Conservation (phyloP, 305 asterid genomes). For the Ajuga reptans region DNA sequence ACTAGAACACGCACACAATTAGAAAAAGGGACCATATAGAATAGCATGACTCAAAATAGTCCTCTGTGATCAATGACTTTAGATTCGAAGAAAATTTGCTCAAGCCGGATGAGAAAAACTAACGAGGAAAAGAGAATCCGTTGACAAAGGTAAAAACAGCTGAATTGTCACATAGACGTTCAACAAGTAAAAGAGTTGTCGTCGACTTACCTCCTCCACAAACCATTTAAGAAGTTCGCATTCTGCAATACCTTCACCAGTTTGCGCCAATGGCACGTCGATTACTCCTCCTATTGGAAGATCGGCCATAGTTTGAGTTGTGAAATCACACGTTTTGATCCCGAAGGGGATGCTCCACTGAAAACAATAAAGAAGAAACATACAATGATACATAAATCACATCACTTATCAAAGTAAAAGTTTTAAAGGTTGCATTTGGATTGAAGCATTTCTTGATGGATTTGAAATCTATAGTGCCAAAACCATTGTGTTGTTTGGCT, state of each 20-base stretch:
- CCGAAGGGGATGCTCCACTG: constrained; percentile 42
- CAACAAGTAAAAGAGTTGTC: background rate
- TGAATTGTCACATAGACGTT: background rate
- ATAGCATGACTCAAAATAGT: background rate
- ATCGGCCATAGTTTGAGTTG: constrained; percentile 49
- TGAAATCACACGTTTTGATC: constrained; percentile 33
- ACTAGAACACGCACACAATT: background rate
- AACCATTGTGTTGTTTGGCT: too few relatives aligned
- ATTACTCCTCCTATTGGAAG: constrained; percentile 42
- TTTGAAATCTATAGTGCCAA: too few relatives aligned
- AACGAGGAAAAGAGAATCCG: background rate
- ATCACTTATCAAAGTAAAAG: background rate
- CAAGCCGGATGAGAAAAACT: background rate
- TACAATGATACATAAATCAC: background rate
- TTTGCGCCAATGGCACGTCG: constrained; percentile 90
- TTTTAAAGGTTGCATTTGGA: too few relatives aligned
- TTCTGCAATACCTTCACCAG: constrained; percentile 98
- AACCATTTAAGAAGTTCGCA: constrained; percentile 96
- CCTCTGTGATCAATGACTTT: background rate
- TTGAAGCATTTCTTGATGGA: too few relatives aligned
- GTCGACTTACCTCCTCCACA: constrained; percentile 67
- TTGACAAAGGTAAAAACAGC: background rate
- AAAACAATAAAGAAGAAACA: constrained; percentile 8
- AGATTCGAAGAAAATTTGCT: background rate
- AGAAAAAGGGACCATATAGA: background rate